Conservation (phyloP, 768 basidiomycete genomes). For the Lentinula boryana region DNA sequence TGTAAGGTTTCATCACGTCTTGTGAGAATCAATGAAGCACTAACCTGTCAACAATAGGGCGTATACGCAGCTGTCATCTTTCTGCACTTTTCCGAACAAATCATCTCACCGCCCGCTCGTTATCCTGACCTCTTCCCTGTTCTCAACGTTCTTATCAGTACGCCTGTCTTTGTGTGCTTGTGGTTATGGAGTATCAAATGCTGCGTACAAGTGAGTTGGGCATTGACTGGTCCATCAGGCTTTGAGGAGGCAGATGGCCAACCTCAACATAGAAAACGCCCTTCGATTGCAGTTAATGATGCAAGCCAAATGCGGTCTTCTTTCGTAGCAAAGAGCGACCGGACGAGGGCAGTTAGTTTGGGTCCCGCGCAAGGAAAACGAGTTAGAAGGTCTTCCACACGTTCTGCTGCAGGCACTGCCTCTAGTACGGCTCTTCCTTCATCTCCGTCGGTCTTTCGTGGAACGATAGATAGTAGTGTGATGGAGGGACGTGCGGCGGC, state of each 20-base stretch:
- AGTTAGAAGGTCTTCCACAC: not conserved
- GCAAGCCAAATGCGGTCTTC: not conserved
- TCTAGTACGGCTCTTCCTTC: not conserved
- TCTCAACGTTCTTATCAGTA: conserved; percentile 76
- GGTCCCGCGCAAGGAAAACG: not conserved
- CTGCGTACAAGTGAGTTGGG: conserved; percentile 77
- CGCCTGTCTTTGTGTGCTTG: conserved; percentile 71
- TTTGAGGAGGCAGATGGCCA: not conserved
- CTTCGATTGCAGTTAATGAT: not conserved
- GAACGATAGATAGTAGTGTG: not conserved
- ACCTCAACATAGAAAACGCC: not conserved
- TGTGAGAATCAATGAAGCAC: conserved; percentile 1
- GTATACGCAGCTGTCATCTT: conserved; percentile 48
- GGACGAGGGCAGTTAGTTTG: not conserved
- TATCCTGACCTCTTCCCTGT: conserved; percentile 86
- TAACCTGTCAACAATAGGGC: conserved; percentile 26
- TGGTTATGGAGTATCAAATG: conserved; percentile 91
- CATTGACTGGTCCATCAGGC: conserved; percentile 47
- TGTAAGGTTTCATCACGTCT: conserved; percentile 27
- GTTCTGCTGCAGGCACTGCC: not conserved
- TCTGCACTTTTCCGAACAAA: conserved; percentile 61
- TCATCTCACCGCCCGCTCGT: conserved; percentile 59
- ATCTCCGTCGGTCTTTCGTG: not conserved
- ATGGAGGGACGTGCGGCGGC: not conserved
- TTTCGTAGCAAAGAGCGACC: not conserved